These are phyloP conservation scores for Hymenoscyphus scutula DNA, from an alignment of 2,329 filamentous ascomycete species.

Conservation along the genomic window DNA sequence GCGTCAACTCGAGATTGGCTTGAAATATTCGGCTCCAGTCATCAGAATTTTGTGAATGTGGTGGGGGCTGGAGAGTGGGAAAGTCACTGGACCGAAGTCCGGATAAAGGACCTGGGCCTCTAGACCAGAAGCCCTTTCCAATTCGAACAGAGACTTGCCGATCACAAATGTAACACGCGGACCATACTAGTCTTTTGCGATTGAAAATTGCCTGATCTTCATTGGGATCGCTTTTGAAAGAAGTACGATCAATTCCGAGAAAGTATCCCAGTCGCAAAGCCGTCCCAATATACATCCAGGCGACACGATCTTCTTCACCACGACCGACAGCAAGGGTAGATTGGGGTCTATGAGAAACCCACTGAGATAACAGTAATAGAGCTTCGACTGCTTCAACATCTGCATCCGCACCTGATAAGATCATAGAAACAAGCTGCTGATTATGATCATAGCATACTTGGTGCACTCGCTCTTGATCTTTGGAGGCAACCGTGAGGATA, in stretches of 20 bases:
- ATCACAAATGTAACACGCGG: constrained; percentile 60
- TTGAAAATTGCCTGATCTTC: constrained; percentile 58
- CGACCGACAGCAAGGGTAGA: constrained; percentile 51
- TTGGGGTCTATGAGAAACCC: constrained; percentile 46
- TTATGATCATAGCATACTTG: constrained; percentile 67
- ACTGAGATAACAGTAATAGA: constrained; percentile 67
- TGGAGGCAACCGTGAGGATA: constrained; percentile 67
- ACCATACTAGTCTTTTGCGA: constrained; percentile 67
- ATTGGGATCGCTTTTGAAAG: constrained; percentile 59
- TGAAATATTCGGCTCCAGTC: constrained; percentile 69
- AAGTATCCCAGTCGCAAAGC: constrained; percentile 69
- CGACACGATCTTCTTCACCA: constrained; percentile 71
- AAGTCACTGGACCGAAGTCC: constrained; percentile 42
- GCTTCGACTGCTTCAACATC: constrained; percentile 71
- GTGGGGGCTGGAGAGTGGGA: constrained; percentile 58
- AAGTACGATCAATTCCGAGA: constrained; percentile 66
- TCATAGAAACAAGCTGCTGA: constrained; percentile 64
- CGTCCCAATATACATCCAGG: constrained; percentile 75
- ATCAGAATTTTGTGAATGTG: constrained; percentile 53
- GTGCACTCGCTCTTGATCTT: constrained; percentile 64
- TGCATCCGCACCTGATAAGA: constrained; percentile 64
- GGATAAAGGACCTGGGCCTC: constrained; percentile 66
- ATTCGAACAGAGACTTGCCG: constrained; percentile 68
- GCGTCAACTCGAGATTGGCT: constrained; percentile 67
- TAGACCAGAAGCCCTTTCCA: constrained; percentile 71